phyloP scores from a whole-genome alignment of 2,329 filamentous ascomycete species.

The Colletotrichum echinochloae region DNA sequence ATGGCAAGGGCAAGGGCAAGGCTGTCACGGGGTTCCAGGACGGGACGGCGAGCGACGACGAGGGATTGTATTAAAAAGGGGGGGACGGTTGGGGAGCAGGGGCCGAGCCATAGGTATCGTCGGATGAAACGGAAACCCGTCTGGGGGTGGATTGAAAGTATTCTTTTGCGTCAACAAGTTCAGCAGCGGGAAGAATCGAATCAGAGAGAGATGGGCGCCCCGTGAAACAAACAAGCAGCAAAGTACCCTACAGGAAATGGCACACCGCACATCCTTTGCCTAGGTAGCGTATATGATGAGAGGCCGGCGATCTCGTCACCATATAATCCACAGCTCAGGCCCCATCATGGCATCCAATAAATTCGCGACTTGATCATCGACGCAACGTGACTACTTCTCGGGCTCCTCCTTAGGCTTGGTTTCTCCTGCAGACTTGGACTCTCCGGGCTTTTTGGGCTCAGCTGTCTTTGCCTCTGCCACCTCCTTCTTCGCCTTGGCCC shows the following conservation, averaged over 20 bases:
- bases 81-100: too few species aligned
- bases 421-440: constrained; percentile 20
- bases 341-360: neutral
- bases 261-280: neutral
- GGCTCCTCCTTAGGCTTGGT: constrained; percentile 11
- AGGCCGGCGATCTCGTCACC: neutral
- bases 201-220: neutral
- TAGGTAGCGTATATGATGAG: neutral
- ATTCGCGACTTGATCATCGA: neutral
- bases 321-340: neutral
- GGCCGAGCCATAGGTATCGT: too few species aligned
- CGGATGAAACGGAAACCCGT: neutral
- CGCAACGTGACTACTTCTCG: neutral
- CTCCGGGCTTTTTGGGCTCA: neutral
- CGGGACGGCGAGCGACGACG: constrained; percentile 67
- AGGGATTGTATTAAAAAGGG: constrained; percentile 63
- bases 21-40: constrained; percentile 64
- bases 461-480: neutral
- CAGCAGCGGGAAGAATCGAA: neutral
- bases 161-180: too few species aligned
- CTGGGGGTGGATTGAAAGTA: neutral
- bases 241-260: constrained; percentile 1
- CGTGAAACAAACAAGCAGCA: neutral
- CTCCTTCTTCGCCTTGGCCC: constrained; percentile 27
- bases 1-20: constrained; percentile 62